These are phyloP conservation scores for Cynara cardunculus DNA, from an alignment of 129 eudicot genomes.

Conservation along the genomic window DNA sequence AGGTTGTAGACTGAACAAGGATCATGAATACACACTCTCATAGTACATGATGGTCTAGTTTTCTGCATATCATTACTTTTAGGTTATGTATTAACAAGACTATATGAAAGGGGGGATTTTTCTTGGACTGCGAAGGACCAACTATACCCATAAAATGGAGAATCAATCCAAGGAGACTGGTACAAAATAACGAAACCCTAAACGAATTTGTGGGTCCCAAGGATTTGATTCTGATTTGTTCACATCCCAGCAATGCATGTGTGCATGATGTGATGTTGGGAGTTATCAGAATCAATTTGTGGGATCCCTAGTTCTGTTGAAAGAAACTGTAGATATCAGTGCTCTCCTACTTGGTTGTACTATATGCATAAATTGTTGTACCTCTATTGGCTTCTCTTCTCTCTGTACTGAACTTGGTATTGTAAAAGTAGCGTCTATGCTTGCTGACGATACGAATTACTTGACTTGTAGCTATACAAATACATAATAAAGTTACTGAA, in stretches of 20 bases:
- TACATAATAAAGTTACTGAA: constrained; percentile 1
- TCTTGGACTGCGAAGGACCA: not conserved
- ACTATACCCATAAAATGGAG: not conserved
- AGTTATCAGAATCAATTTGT: constrained; percentile 10
- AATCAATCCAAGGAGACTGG: not conserved
- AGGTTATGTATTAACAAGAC: not conserved
- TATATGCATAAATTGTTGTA: constrained; percentile 8
- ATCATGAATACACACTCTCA: not conserved
- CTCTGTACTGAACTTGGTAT: not conserved
- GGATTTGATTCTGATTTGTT: not conserved
- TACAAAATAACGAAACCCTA: not conserved
- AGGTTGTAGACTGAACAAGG: not conserved
- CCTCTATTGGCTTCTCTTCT: not conserved
- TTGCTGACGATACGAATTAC: not conserved
- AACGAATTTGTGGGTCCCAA: not conserved
- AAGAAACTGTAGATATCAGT: not conserved
- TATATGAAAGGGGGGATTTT: not conserved
- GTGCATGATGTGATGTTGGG: constrained; percentile 6
- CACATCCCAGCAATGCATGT: not conserved
- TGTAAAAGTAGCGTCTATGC: not conserved
- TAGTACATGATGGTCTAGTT: not conserved
- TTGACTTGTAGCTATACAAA: constrained; percentile 18
- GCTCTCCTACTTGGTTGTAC: constrained; percentile 6
- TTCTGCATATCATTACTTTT: not conserved
- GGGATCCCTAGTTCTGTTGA: constrained; percentile 15